Percentiles rank a stretch among this genome's conserved stretches.
These are phyloP conservation scores for Dactylellina sp. DNA, from an alignment of 2,329 filamentous ascomycete genomes.

Conservation along the genomic window DNA sequence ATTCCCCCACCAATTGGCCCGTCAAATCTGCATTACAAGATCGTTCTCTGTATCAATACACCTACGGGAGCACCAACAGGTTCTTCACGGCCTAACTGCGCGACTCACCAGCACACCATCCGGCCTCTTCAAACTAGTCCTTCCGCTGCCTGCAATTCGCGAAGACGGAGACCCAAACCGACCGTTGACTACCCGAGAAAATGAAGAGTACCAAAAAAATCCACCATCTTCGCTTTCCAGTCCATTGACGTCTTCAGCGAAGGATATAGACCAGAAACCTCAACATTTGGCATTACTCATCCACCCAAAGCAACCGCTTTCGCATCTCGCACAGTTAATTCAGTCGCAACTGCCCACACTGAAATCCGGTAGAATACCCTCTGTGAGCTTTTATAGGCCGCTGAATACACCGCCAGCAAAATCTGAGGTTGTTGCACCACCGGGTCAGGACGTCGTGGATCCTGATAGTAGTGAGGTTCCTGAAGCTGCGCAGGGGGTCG, in stretches of 20 bases:
- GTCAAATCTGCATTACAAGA: neutral
- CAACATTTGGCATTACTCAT: slow-evolving; percentile 84
- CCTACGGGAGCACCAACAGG: slow-evolving; percentile 35
- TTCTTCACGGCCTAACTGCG: slow-evolving; percentile 49
- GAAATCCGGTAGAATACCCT: slow-evolving; percentile 74
- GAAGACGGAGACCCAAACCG: slow-evolving; percentile 31
- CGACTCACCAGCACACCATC: slow-evolving; percentile 82
- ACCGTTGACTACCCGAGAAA: slow-evolving; percentile 29
- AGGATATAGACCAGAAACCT: slow-evolving; percentile 33
- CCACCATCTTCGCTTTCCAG: slow-evolving; percentile 20
- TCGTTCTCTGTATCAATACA: slow-evolving; percentile 22
- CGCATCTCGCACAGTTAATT: slow-evolving; percentile 87
- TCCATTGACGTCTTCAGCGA: neutral
- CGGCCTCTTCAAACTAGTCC: slow-evolving; percentile 80
- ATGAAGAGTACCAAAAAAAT: slow-evolving; percentile 46
- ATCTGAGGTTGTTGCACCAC: slow-evolving; percentile 26
- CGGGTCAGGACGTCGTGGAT: slow-evolving; percentile 72
- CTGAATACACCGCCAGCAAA: slow-evolving; percentile 68
- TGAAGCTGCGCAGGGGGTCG: slow-evolving; percentile 66
- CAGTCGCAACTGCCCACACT: slow-evolving; percentile 85
- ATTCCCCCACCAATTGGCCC: neutral
- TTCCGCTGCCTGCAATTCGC: slow-evolving; percentile 72
- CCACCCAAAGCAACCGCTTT: slow-evolving; percentile 89
- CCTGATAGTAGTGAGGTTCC: slow-evolving; percentile 78
- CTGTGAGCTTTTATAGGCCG: slow-evolving; percentile 81